A percentile compares a stretch with the other conserved stretches of the same genome.
phyloP scores from a whole-genome alignment of 1,284 basidiomycete species.

The Rhodotorula sp. region DNA sequence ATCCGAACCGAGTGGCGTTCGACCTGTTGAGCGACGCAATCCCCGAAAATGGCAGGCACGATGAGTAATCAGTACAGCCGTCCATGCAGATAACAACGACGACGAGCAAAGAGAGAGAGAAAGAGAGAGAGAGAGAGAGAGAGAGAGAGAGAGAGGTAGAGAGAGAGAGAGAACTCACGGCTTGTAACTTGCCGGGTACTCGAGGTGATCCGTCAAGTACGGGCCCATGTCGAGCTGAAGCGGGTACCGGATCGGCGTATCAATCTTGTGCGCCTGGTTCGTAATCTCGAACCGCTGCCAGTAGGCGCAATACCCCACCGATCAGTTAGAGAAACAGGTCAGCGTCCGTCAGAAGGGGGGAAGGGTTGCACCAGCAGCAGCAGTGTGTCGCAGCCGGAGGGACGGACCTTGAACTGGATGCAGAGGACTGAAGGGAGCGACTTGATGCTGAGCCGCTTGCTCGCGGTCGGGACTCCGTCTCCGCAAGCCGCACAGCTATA shows the following conservation, averaged over 20 bases:
- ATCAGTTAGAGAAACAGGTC: background rate
- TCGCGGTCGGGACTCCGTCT: slow-evolving; percentile 66
- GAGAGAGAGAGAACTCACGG: slow-evolving; percentile 45
- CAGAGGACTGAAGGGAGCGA: slow-evolving; percentile 86
- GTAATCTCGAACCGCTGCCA: slow-evolving; percentile 87
- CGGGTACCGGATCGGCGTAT: slow-evolving; percentile 78
- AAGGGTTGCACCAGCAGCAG: too few relatives aligned
- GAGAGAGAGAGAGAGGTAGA: slow-evolving; percentile 47
- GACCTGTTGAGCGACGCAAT: background rate
- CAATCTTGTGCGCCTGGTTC: slow-evolving; percentile 66
- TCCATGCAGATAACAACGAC: background rate
- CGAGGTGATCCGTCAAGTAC: slow-evolving; percentile 62
- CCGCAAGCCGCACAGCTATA: slow-evolving; percentile 73
- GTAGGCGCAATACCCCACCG: background rate
- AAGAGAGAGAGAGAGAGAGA: slow-evolving; percentile 46
- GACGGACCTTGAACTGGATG: slow-evolving; percentile 86
- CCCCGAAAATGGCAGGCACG: background rate
- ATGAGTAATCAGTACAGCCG: background rate
- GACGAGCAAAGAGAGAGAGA: slow-evolving; percentile 50
- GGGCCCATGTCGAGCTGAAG: slow-evolving; percentile 82
- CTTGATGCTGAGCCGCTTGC: slow-evolving; percentile 78
- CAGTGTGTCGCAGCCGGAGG: too few relatives aligned
- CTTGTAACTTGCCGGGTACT: slow-evolving; percentile 17
- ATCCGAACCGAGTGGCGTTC: slow-evolving; percentile 62
- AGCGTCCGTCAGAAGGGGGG: too few relatives aligned